Base-by-base conservation (phyloP, 2,329 filamentous ascomycete species). In the Leptodontidium sp. region DNA sequence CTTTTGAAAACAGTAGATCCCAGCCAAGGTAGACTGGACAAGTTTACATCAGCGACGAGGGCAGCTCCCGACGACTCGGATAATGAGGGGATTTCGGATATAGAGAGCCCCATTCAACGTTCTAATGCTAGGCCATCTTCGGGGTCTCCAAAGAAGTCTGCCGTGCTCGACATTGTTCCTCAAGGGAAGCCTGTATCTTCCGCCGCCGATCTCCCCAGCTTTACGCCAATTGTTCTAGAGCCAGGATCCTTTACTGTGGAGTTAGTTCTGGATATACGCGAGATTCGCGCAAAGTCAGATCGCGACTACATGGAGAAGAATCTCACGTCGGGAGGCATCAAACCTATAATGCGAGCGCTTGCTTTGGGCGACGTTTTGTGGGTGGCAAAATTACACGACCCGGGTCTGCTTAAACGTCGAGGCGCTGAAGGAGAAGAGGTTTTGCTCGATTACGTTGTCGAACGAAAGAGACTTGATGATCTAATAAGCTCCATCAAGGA, bases 401-500 rank as follows among this genome's bases (percentile, higher is more conserved):
- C 87, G 0, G 79, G 79, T 11, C 82, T 88, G 35, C 83, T 93
- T 5, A 75, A 83, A 1, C 82, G 82, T 4, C 81, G 86, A 62
- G 90, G 90, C 14, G 82, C 83, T 1, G 87, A 90, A 75, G 88
- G 90, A 17, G 86, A 88, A 68, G 92, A 94, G 77, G 80, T 95
- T 14, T 88, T 93, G 58, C 83, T 96, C 4, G 92, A 95, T 78
- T 93, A 90, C 84, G 92, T 96, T 55, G 86, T 94, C 1, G 93
- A 96, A 80, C 86, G 93, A 70, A 96, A 96, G 77, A 85, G 93
- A 9, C 85, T 94, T 0, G 92, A 95, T 76, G 93, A 96, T 77
- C 81, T 96, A 58, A 85, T 95, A n/a, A 83, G 86, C 62, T 94
- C 91, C 70, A 93, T 96, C 80, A 93, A 92, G 78, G 93, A 95